Evolutionary conservation across 1,139 yeast genomes (phyloP).

Genomic region (Diutina scorzettiae): DNA sequence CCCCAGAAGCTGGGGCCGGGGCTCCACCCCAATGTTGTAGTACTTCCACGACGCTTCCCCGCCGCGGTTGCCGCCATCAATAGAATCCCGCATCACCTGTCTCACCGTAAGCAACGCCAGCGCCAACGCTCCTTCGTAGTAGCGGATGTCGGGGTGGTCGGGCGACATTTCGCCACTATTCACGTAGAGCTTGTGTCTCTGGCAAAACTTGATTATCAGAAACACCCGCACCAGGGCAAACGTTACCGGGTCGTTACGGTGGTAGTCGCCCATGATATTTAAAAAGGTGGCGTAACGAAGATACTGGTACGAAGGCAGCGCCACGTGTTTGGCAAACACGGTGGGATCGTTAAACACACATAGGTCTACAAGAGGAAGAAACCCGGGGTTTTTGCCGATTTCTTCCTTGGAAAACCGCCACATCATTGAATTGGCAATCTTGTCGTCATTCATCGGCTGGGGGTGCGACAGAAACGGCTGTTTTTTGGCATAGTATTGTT

Average conservation of each 20-base stretch:
- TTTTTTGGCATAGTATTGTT: background rate
- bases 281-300: conserved; percentile 26
- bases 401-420: background rate
- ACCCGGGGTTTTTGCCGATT: conserved; percentile 10
- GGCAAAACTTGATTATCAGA: conserved; percentile 24
- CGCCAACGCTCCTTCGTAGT: conserved; percentile 21
- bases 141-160: conserved; percentile 7
- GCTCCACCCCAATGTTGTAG: background rate
- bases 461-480: conserved; percentile 2
- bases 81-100: background rate
- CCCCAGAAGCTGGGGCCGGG: background rate
- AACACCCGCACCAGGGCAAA: conserved; percentile 29
- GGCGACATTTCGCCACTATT: background rate
- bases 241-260: conserved; percentile 9
- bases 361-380: conserved; percentile 16
- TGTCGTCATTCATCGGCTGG: background rate
- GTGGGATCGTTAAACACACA: conserved; percentile 17
- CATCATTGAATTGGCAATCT: background rate
- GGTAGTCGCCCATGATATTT: conserved; percentile 22
- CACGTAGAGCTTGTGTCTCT: conserved; percentile 9
- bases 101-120: conserved; percentile 21
- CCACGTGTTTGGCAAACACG: conserved; percentile 14
- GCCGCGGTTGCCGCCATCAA: background rate
- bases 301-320: conserved; percentile 21
- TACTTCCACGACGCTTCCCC: conserved; percentile 1